phyloP scores from a whole-genome alignment of 352 stramenopile genomes.

The Saprolegnia parasitica region DNA sequence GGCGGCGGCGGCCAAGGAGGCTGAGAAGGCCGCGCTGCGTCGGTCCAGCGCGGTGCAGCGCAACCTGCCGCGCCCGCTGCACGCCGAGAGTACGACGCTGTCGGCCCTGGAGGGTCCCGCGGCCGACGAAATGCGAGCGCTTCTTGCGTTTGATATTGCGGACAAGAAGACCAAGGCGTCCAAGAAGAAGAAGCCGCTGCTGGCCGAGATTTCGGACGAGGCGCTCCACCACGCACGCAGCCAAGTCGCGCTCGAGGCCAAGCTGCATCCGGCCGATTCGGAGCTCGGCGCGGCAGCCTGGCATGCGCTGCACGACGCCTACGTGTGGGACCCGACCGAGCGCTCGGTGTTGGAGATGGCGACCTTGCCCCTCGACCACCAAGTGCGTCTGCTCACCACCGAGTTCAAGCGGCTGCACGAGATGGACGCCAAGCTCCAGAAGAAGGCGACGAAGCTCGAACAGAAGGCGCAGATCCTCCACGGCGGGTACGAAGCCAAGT shows the following conservation, averaged over 20 bases:
- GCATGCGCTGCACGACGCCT: slow-evolving; percentile 29
- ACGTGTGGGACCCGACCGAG: background rate
- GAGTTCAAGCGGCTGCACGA: slow-evolving; percentile 70
- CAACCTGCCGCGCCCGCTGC: slow-evolving; percentile 63
- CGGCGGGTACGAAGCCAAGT: slow-evolving; percentile 39
- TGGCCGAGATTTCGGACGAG: slow-evolving; percentile 55
- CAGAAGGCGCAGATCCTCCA: slow-evolving; percentile 61
- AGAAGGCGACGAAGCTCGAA: slow-evolving; percentile 69
- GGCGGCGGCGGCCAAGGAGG: slow-evolving; percentile 43
- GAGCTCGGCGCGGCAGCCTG: slow-evolving; percentile 36
- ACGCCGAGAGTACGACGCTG: slow-evolving; percentile 38
- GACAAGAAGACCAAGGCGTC: slow-evolving; percentile 40
- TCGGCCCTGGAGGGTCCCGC: background rate
- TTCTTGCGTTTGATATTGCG: slow-evolving; percentile 61
- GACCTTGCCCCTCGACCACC: slow-evolving; percentile 39
- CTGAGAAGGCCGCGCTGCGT: slow-evolving; percentile 55
- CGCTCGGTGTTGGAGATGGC: slow-evolving; percentile 34
- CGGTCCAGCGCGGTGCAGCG: slow-evolving; percentile 65
- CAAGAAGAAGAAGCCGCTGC: slow-evolving; percentile 29
- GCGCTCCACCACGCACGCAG: slow-evolving; percentile 60
- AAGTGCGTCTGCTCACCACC: slow-evolving; percentile 44
- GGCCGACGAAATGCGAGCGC: slow-evolving; percentile 54
- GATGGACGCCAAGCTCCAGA: slow-evolving; percentile 47
- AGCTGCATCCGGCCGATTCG: slow-evolving; percentile 33
- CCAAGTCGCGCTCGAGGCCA: slow-evolving; percentile 77